Percentiles rank a stretch among this genome's conserved stretches.
Conservation (phyloP, 225 moss, liverwort and hornwort genomes). For the Marchantia paleacea region DNA sequence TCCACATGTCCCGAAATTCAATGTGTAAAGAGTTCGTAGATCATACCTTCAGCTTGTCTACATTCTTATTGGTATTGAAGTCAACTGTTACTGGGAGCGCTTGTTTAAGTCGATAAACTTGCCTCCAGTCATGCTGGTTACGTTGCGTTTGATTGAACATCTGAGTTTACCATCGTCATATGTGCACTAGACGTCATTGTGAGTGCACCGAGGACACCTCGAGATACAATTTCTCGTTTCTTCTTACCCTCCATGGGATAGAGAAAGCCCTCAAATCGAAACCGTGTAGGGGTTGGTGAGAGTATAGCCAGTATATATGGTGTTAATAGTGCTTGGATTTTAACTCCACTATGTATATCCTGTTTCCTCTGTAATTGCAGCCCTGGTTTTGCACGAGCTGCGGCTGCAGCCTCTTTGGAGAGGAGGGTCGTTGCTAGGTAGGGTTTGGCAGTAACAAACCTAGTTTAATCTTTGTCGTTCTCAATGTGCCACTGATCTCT, state of each 20-base stretch:
- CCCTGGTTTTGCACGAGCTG: slow-evolving; percentile 51
- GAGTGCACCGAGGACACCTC: too few species aligned
- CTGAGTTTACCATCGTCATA: too few species aligned
- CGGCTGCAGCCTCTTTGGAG: slow-evolving; percentile 51
- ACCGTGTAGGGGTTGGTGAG: background rate
- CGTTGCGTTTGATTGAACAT: too few species aligned
- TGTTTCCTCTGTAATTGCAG: slow-evolving; percentile 47
- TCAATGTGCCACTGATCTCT: slow-evolving; percentile 1
- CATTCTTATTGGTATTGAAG: too few species aligned
- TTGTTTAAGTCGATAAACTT: too few species aligned
- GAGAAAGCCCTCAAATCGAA: background rate
- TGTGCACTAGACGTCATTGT: too few species aligned
- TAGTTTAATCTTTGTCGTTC: background rate
- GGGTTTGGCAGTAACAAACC: slow-evolving; percentile 20
- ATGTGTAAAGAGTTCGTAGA: too few species aligned
- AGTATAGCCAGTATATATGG: background rate
- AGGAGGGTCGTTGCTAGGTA: slow-evolving; percentile 43
- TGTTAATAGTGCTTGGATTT: slow-evolving; percentile 1
- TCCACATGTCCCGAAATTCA: too few species aligned
- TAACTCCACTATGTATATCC: slow-evolving; percentile 17
- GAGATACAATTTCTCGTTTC: too few species aligned
- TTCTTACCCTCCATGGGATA: background rate
- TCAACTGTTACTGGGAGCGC: too few species aligned
- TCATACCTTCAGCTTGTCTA: too few species aligned
- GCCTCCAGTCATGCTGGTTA: too few species aligned